phyloP scores from a whole-genome alignment of 768 basidiomycete genomes.

The Pleurotus ostreatus region DNA sequence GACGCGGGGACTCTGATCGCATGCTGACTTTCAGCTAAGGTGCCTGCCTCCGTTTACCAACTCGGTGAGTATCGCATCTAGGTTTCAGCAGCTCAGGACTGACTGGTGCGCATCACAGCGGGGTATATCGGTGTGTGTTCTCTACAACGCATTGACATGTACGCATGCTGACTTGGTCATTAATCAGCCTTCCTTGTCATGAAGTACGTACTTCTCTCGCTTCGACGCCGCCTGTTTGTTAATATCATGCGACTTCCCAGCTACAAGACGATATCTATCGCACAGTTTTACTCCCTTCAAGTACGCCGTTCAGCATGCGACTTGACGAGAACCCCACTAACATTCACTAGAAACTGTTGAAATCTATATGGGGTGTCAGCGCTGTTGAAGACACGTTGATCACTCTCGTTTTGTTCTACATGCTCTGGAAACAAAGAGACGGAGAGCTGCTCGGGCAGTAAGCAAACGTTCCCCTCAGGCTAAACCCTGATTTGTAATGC shows the following conservation, averaged over 20 bases:
- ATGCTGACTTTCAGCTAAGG: not conserved
- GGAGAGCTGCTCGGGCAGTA: constrained; percentile 4
- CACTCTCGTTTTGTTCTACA: constrained; percentile 4
- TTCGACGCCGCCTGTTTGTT: too few species aligned
- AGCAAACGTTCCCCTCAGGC: not conserved
- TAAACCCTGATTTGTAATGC: too few species aligned
- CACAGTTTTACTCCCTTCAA: constrained; percentile 4
- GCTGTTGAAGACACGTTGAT: constrained; percentile 4
- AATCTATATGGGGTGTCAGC: constrained; percentile 5
- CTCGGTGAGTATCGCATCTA: not conserved
- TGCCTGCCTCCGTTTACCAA: constrained; percentile 3
- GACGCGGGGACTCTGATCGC: not conserved
- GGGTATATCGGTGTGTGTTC: constrained; percentile 1
- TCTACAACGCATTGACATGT: not conserved
- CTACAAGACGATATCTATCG: not conserved
- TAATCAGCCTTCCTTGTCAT: not conserved
- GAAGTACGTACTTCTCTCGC: not conserved
- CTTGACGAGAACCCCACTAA: not conserved
- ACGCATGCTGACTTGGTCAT: not conserved
- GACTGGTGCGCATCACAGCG: not conserved
- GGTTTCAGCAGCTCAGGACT: too few species aligned
- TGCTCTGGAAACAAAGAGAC: constrained; percentile 4
- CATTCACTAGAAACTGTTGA: not conserved
- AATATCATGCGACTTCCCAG: not conserved
- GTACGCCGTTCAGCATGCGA: not conserved